Base-by-base conservation (phyloP, 83 land plant species). In the Larix sibirica region DNA sequence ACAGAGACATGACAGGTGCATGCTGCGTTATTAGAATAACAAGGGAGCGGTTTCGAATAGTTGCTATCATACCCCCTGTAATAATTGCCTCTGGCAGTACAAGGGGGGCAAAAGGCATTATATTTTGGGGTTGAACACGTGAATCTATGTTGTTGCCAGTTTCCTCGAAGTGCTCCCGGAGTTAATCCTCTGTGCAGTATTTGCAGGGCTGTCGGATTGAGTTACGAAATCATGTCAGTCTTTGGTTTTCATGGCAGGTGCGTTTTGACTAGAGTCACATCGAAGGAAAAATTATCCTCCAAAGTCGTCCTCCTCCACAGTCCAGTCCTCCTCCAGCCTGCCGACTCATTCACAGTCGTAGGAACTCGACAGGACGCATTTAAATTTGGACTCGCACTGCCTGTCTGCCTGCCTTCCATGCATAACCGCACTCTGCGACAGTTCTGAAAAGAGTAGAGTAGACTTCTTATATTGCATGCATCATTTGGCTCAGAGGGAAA, bases 101-200 rank as follows among this genome's bases (percentile, higher is more conserved):
- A 31, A 31, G 33, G 69, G 10, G 31, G 54, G 9, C 54, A 47
- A 47, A 47, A 36, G 50, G 76, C 23, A 36, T 42, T 4, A 7
- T 70, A 67, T 67, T 24, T 26, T 13, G 75, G 75, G 75, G 40
- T 71, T 36, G 40, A 71, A 71, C 76, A 71, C 76, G 76, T 71
- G 76, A 71, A 71, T 71, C 76, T 71, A 71, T 40, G 76, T 71
- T 20, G 76, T 71, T 20, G 23, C 54, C 76, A 71, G 76, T 18
- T 21, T 40, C 76, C 76, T 71, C 76, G 76, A 71, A 71, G 76
- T 71, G 76, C 76, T 71, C 76, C 76, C 76, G 54, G 23, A 71
- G 76, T 71, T 71, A 71, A 71, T 71, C 23, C 76, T 71, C 23
- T 42, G 6, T 36, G 36, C 76, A 71, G 50, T 38, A 71, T 38